Evolutionary conservation across 768 basidiomycete species (phyloP), one percentile per base, ranked within the genome.

Genomic region (Termitomyces heimii): DNA sequence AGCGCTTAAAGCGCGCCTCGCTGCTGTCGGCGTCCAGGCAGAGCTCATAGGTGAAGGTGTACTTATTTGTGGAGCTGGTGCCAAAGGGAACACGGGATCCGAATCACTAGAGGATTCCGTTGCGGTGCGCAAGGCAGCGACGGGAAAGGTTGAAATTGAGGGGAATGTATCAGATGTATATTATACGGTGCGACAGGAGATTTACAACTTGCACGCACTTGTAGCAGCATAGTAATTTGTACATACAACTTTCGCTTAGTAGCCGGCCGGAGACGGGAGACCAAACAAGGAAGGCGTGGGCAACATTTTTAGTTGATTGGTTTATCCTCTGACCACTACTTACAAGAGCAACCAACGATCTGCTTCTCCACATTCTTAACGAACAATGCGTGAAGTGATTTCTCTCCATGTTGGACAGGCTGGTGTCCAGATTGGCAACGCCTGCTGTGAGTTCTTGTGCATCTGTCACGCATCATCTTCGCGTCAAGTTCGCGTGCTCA

Each of bases 361-460:
- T 29, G 29, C 44, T 54, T 62, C 44, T 57, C 54, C 59, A 49
- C 37, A 26, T 60, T 52, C 58, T 42, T 57, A 62, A 69, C 66
- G 51, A 68, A 78, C 67, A 73, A 92, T 92, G 90, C 88, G 90
- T 81, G 90, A 92, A 88, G 94, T 98, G 75, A 96, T 97, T 80
- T 96, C 93, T 65, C 82, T 98, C 71, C 94, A 98, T 77, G 95
- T 98, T 71, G 96, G 96, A 69, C 97, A 99, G 80, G 97, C 96
- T 70, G 94, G 94, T 86, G 89, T 92, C 66, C 92, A 94, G 80
- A 91, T 94, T 68, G 95, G 96, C 70, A 98, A 98, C 75, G 96
- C 97, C 70, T 99, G 94, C 78, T 97, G 96, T 93, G 77, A 81
- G 92, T 89, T 56, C 10, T 16, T 16, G 24, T 40, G 16, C 51